Conservation (phyloP, 2,329 filamentous ascomycete species). For the Arthroderma sp. region DNA sequence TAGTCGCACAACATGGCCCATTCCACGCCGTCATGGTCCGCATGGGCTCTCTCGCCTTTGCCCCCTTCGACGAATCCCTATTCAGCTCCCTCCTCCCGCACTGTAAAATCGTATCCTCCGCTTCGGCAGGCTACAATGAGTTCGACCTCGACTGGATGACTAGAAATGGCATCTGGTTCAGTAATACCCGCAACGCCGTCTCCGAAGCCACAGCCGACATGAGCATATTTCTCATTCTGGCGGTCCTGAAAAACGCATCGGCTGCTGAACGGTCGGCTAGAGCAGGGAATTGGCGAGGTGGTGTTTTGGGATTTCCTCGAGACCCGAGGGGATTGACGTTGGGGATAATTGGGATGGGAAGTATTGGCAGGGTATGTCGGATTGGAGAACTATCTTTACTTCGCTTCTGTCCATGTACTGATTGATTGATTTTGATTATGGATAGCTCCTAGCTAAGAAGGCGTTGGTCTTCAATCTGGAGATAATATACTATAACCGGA, state of each 20-base stretch:
- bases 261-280: slow-evolving; percentile 26
- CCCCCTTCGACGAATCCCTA: slow-evolving; percentile 38
- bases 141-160: slow-evolving; percentile 35
- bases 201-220: slow-evolving; percentile 42
- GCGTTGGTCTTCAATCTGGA: slow-evolving; percentile 32
- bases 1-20: slow-evolving; percentile 16
- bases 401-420: not conserved
- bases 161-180: slow-evolving; percentile 36
- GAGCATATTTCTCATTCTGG: slow-evolving; percentile 37
- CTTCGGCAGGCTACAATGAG: slow-evolving; percentile 37
- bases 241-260: slow-evolving; percentile 34
- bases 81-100: slow-evolving; percentile 28
- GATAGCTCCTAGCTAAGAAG: slow-evolving; percentile 26
- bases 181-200: slow-evolving; percentile 41
- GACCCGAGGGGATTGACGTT: slow-evolving; percentile 35
- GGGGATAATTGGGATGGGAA: slow-evolving; percentile 38
- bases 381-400: not conserved
- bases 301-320: slow-evolving; percentile 20
- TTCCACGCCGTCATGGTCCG: slow-evolving; percentile 38
- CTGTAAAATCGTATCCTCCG: slow-evolving; percentile 36
- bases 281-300: slow-evolving; percentile 27
- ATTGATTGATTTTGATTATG: not conserved
- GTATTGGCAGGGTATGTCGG: slow-evolving; percentile 31
- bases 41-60: slow-evolving; percentile 38
- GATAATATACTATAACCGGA: slow-evolving; percentile 34